phyloP scores from a whole-genome alignment of 106 monocot genomes.

The Triglochin maritima region DNA sequence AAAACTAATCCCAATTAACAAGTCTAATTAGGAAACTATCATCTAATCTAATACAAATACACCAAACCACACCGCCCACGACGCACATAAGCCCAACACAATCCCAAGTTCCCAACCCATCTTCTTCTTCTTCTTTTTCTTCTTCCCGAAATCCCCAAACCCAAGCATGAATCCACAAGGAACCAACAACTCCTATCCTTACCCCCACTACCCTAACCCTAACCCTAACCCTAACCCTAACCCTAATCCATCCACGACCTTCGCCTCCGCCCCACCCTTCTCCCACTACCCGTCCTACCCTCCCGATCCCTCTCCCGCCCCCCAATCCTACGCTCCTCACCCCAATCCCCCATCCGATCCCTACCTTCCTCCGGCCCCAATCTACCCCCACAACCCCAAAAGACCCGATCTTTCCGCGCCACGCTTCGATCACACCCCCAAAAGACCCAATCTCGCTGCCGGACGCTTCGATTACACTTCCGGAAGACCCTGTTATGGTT shows the following conservation, averaged over 20 bases:
- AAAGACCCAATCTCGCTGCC: background rate
- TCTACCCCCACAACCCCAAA: background rate
- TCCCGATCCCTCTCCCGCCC: background rate
- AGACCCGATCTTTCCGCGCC: background rate
- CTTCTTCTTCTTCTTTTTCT: background rate
- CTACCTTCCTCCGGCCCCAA: background rate
- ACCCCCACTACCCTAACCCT: background rate
- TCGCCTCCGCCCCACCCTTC: background rate
- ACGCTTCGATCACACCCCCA: background rate
- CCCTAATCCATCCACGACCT: background rate
- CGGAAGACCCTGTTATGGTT: background rate
- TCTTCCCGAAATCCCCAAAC: too few relatives aligned
- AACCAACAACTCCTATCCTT: background rate
- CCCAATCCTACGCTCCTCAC: background rate
- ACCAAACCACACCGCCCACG: too few relatives aligned
- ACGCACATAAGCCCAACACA: background rate
- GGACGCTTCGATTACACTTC: background rate
- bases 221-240: too few relatives aligned
- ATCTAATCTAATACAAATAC: too few relatives aligned
- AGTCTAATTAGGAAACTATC: too few relatives aligned
- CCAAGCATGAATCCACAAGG: background rate
- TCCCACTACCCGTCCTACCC: background rate
- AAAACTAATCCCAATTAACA: too few relatives aligned
- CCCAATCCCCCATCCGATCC: background rate
- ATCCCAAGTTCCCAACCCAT: background rate